Conservation (phyloP, 73 alveolate species). For the Blepharisma stoltei region DNA sequence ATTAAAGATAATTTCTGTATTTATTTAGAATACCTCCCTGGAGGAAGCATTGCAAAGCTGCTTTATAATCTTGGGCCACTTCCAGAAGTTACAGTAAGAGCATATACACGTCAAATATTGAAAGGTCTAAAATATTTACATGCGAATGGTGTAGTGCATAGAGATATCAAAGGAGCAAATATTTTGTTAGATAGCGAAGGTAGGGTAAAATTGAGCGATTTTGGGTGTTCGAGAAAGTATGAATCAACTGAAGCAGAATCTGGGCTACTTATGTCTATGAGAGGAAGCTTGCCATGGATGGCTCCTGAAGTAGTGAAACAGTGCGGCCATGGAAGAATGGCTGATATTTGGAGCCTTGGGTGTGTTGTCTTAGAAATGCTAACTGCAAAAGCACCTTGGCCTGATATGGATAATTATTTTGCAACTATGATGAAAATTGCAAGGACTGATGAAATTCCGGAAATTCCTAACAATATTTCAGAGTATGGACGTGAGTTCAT, state of each 20-base stretch:
- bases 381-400: constrained; percentile 40
- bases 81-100: constrained; percentile 44
- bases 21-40: constrained; percentile 69
- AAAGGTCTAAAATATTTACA: constrained; percentile 68
- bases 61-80: constrained; percentile 35
- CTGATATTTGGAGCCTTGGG: constrained; percentile 79
- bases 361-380: constrained; percentile 69
- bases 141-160: constrained; percentile 73
- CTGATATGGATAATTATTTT: constrained; percentile 36
- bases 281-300: constrained; percentile 74
- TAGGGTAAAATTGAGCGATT: constrained; percentile 68
- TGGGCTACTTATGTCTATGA: constrained; percentile 41
- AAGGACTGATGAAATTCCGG: constrained; percentile 33
- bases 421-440: constrained; percentile 29
- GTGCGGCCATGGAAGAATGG: constrained; percentile 39
- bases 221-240: constrained; percentile 56
- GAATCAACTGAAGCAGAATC: constrained; percentile 39
- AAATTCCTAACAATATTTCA: constrained; percentile 40
- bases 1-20: constrained; percentile 61
- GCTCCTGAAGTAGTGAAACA: constrained; percentile 40
- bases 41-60: constrained; percentile 46
- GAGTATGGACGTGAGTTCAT: constrained; percentile 39
- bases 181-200: constrained; percentile 67
- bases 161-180: constrained; percentile 80
- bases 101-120: constrained; percentile 33